Percentiles rank a stretch among this genome's conserved stretches.
phyloP scores from a whole-genome alignment of 768 basidiomycete genomes.

The Gyrodon lividus region DNA sequence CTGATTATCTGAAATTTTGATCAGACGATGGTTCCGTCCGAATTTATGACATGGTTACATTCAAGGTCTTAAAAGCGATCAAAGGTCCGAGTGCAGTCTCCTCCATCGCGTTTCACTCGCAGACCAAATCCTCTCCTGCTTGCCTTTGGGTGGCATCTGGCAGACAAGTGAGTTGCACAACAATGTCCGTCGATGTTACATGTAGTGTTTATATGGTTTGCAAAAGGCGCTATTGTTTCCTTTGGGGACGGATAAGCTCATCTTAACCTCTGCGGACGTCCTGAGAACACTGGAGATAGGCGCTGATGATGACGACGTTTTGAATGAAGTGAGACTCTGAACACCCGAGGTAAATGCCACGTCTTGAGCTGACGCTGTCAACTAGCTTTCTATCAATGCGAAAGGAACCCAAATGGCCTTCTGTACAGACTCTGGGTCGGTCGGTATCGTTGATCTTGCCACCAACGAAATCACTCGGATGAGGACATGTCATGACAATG shows the following conservation, averaged over 20 bases:
- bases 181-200: neutral
- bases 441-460: slow-evolving; percentile 63
- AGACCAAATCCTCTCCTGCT: slow-evolving; percentile 39
- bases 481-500: slow-evolving; percentile 62
- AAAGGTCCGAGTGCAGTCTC: slow-evolving; percentile 62
- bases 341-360: slow-evolving; percentile 2
- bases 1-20: slow-evolving; percentile 1
- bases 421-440: slow-evolving; percentile 64
- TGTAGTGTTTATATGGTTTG: neutral
- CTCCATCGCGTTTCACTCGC: slow-evolving; percentile 51
- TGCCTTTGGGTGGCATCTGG: slow-evolving; percentile 71
- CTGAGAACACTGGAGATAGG: slow-evolving; percentile 44
- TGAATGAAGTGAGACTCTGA: slow-evolving; percentile 61
- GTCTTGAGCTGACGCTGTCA: slow-evolving; percentile 36
- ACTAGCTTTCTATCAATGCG: slow-evolving; percentile 62
- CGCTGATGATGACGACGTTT: slow-evolving; percentile 50
- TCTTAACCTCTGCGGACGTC: slow-evolving; percentile 54
- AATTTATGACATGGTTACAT: slow-evolving; percentile 58
- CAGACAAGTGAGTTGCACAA: slow-evolving; percentile 40
- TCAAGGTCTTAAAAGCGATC: slow-evolving; percentile 63
- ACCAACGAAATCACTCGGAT: slow-evolving; percentile 50
- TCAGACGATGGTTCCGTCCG: slow-evolving; percentile 71
- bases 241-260: slow-evolving; percentile 49
- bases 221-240: slow-evolving; percentile 39
- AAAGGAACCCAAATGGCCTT: slow-evolving; percentile 60